These are phyloP conservation scores for Ogataea paraovalis DNA, from an alignment of 805 yeast species.

Conservation along the genomic window DNA sequence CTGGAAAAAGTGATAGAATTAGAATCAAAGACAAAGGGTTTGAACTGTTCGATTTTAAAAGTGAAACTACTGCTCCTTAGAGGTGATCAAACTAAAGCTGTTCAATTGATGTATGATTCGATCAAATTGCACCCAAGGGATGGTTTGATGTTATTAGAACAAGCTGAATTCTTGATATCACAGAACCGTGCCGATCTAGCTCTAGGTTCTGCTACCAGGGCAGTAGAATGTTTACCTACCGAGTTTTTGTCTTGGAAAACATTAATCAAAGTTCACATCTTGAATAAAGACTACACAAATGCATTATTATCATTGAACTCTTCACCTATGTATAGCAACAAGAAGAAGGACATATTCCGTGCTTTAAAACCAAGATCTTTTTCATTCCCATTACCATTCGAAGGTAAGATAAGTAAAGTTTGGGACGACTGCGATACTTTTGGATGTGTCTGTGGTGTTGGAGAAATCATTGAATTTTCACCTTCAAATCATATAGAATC, in stretches of 20 bases:
- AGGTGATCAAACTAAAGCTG: constrained; percentile 47
- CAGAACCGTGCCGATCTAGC: constrained; percentile 57
- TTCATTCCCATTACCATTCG: constrained; percentile 48
- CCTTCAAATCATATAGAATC: constrained; percentile 33
- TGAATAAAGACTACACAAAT: constrained; percentile 47
- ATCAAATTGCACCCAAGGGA: constrained; percentile 45
- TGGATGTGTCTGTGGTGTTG: constrained; percentile 33
- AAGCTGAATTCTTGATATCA: constrained; percentile 57
- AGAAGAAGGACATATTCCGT: constrained; percentile 41
- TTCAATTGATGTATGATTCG: constrained; percentile 37
- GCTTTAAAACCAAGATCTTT: constrained; percentile 42
- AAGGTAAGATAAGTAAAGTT: constrained; percentile 47
- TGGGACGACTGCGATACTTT: constrained; percentile 38
- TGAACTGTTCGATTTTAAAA: constrained; percentile 33
- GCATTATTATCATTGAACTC: constrained; percentile 71
- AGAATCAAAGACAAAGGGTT: constrained; percentile 8
- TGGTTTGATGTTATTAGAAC: constrained; percentile 55
- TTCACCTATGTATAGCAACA: constrained; percentile 61
- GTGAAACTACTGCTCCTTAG: constrained; percentile 38
- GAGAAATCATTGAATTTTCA: constrained; percentile 33
- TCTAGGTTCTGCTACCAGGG: constrained; percentile 49
- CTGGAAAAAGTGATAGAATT: constrained; percentile 34
- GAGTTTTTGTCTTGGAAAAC: constrained; percentile 73
- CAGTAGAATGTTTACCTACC: constrained; percentile 67
- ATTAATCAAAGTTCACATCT: constrained; percentile 56